Evolutionary conservation across 1,139 yeast genomes (phyloP), one percentile per base, ranked within the genome.

Genomic region (Pichia sp.): DNA sequence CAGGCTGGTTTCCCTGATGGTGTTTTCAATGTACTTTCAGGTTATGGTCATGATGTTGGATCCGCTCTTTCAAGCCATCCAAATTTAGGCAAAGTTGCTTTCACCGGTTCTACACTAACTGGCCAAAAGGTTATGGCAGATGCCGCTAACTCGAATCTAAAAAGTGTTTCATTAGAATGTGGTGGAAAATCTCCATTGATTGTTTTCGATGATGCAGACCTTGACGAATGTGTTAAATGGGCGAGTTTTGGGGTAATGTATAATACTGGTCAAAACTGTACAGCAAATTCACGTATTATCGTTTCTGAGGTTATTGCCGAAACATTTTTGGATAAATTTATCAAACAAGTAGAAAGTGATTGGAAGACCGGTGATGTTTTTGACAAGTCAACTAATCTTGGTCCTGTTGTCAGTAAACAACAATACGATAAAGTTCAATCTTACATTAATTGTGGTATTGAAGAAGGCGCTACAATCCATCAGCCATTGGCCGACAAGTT

Each of bases 211-310:
- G 96, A 76, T 61, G 85, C 87, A 28, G 90, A 88, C 59, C 64
- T 87, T 40, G 84, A 80, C 0, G 80, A 80, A 59, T 90, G 95
- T 40, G 88, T 83, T 34, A 84, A 84, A 61, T 85, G 94, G 83
- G 81, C 90, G 39, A 87, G 92, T 29, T 69, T 77, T 52, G 97
- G 96, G 55, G 79, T 88, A 51, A 81, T 85, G 73, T 74, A 72
- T 64, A 88, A 88, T 66, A 78, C 84, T 58, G 97, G 97, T 39
- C 96, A 88, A 66, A 82, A 87, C 44, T 88, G 97, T 69, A 86
- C 94, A 38, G 87, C 95, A 45, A 87, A 90, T 47, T 87, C 92
- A 50, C 73, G 97, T 52, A 73, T 87, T 37, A 84, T 83, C 54
- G 84, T 86, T 33, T 88, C 86, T 54, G 80, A 75, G 45, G 64